phyloP scores from a whole-genome alignment of 768 basidiomycete genomes.

The Antrodiella citrinella region DNA sequence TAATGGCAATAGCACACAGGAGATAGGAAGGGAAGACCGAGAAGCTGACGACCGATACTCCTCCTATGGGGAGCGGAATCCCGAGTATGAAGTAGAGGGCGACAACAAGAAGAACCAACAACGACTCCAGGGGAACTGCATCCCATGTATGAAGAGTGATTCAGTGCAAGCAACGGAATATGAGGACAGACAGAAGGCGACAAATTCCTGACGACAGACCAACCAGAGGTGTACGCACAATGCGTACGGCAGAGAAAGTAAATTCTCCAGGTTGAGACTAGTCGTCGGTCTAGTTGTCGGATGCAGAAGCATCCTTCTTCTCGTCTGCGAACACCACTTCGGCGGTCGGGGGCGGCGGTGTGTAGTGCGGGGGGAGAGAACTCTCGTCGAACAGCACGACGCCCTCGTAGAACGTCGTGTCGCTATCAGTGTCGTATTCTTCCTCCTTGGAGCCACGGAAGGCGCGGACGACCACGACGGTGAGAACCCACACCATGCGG shows the following conservation, averaged over 20 bases:
- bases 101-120: no score
- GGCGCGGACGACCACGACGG: conserved; percentile 52
- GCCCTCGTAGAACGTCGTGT: conserved; percentile 34
- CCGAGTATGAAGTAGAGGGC: no score
- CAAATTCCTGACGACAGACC: not conserved
- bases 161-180: not conserved
- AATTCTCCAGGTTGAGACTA: not conserved
- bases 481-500: conserved; percentile 72
- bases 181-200: not conserved
- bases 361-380: conserved; percentile 50
- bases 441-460: conserved; percentile 34
- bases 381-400: conserved; percentile 33
- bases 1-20: no score
- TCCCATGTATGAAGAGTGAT: not conserved
- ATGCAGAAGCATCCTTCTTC: conserved; percentile 4
- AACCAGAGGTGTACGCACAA: not conserved
- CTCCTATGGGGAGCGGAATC: no score
- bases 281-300: not conserved
- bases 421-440: conserved; percentile 30
- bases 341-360: conserved; percentile 43
- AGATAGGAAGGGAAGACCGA: no score
- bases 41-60: no score
- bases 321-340: conserved; percentile 4
- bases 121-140: not conserved
- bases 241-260: not conserved